Evolutionary conservation across 495 filamentous ascomycete genomes (phyloP), one percentile per base, ranked within the genome.

Genomic region (Neurospora sp.): DNA sequence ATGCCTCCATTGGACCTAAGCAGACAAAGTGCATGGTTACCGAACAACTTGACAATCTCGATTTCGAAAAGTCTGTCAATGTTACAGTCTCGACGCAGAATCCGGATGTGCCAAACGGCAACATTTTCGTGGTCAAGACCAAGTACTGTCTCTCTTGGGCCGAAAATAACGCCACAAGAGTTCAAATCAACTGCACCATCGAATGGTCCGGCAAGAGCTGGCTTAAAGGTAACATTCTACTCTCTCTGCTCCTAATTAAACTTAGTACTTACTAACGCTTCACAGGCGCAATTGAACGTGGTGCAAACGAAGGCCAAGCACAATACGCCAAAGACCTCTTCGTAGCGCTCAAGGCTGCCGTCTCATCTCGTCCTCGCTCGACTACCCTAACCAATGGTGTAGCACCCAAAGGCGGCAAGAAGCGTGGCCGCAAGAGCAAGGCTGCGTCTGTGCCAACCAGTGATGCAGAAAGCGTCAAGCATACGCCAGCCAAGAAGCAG

Each of bases 131-230:
- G 42, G 90, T 91, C 37, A 98, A 97, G 82, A 98, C 96, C 2
- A 93, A 91, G 78, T 98, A 98, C 75, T 96, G 96, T 74, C 86
- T 99, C 8, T 92, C 90, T 48, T 99, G 96, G 96, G 94, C 89
- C 3, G 85, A 96, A 39, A 89, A 88, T 71, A 96, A 96, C 75
- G 83, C 90, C 35, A 99, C 96, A 0, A 87, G 93, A 40, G 82
- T 99, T 38, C 85, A 94, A 37, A 89, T 93, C 81, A 97, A 89
- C 72, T 97, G 93, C 80, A 90, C 90, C 0, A 92, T 98, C 69
- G 96, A 98, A 78, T 99, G 96, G 96, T 89, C 91, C 0, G 94
- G 96, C 71, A 99, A 99, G 85, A 97, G 93, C 83, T 99, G 96
- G 96, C 80, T 98, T 45, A 98, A 97, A 84, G 93, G 95, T 97